Conservation (phyloP, 2,329 filamentous ascomycete species). For the Xylaria sp. region DNA sequence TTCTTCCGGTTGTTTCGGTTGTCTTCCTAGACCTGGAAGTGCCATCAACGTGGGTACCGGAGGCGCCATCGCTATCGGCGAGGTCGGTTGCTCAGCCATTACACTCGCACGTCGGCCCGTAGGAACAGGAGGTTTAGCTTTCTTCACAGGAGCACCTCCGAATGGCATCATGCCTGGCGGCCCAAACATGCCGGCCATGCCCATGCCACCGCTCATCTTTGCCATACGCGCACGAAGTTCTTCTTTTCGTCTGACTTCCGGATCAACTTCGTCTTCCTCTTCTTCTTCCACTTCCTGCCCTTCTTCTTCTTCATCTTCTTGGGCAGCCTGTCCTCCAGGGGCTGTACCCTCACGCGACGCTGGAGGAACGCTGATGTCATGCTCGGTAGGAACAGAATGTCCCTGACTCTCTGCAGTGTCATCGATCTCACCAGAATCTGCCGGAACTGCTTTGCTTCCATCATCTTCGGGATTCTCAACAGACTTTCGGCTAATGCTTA, state of each 20-base stretch:
- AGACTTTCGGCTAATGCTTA: slow-evolving; percentile 48
- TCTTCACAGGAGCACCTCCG: slow-evolving; percentile 46
- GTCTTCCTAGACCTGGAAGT: slow-evolving; percentile 67
- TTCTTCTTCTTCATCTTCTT: slow-evolving; percentile 54
- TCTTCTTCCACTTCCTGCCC: slow-evolving; percentile 74
- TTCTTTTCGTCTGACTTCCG: slow-evolving; percentile 76
- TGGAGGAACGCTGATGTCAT: slow-evolving; percentile 60
- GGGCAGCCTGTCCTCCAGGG: slow-evolving; percentile 35
- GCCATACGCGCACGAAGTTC: slow-evolving; percentile 94
- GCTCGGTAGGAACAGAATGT: slow-evolving; percentile 51
- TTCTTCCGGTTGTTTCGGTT: slow-evolving; percentile 44
- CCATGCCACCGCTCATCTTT: slow-evolving; percentile 95
- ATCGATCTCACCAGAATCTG: slow-evolving; percentile 58
- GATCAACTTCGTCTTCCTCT: slow-evolving; percentile 81
- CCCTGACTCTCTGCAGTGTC: slow-evolving; percentile 59
- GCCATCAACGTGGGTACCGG: slow-evolving; percentile 56
- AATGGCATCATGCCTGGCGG: slow-evolving; percentile 62
- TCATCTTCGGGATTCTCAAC: slow-evolving; percentile 47
- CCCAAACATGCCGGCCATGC: slow-evolving; percentile 83
- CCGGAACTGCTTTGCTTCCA: slow-evolving; percentile 61
- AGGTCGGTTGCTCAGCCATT: slow-evolving; percentile 38
- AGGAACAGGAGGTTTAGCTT: slow-evolving; percentile 46
- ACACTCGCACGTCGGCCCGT: slow-evolving; percentile 41
- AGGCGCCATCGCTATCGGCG: slow-evolving; percentile 43
- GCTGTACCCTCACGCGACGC: slow-evolving; percentile 36